Base-by-base conservation (phyloP, 805 yeast species). In the Candida manassasensis region DNA sequence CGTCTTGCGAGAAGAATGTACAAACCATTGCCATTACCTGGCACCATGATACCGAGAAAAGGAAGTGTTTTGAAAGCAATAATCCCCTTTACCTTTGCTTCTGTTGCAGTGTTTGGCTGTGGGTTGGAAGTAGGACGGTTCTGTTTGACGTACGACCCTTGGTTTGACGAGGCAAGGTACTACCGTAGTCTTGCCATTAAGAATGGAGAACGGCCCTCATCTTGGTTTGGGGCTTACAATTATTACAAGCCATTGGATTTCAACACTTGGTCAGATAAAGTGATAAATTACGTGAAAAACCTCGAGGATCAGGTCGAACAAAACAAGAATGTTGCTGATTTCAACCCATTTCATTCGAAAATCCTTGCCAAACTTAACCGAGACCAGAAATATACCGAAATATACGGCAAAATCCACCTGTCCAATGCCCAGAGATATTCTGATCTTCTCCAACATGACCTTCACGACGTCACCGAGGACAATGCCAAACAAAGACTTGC, bases 211-310 rank as follows among this genome's bases (percentile, higher is more conserved):
- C 59, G 58, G 21, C 71, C 74, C 3, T 69, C 71, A 29, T 62
- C 67, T 56, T 82, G 88, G 88, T 78, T 73, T 52, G 89, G 89
- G 0, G 85, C 86, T 4, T 55, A 64, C 41, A 69, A 71, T 26
- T 72, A 69, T 52, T 67, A 61, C 37, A 63, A 57, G 28, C 83
- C 87, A 3, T 73, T 79, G 77, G 43, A 50, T 36, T 45, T 61
- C 42, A 45, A 57, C 31, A 54, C 60, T 4, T 68, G 70, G 62
- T 48, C 52, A 13, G 39, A 44, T 30, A 44, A 67, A 34, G 50
- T 54, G 8, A 45, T 44, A 19, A 35, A 35, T 14, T 42, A 48
- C 50, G 36, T 44, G 14, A 41, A 43, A 25, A 43, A 42, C 27
- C 37, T 41, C 8, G 44, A 45, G 13, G 38, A 32, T n/a, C 27